Base-by-base conservation (phyloP, 768 basidiomycete species). In the Heimioporus sp. region DNA sequence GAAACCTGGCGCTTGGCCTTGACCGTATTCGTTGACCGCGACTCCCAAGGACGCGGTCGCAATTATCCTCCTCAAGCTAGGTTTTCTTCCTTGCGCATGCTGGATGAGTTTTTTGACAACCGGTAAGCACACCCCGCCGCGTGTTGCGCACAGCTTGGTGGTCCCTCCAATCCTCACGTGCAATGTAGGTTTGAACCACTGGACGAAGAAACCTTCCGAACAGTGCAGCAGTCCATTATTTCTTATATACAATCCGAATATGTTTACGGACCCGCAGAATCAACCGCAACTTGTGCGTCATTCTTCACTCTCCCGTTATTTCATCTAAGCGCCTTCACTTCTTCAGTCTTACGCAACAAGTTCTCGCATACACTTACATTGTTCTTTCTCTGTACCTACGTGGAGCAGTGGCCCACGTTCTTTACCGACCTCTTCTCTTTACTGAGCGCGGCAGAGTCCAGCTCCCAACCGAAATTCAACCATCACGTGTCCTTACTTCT, bases 231-330 rank as follows among this genome's bases (percentile, higher is more conserved):
- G 69, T 81, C 88, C 46, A 71, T 95, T 49, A 72, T 94, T 54
- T 75, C 81, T 21, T 97, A 96, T 65, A 86, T 96, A 52, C 86
- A 87, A 67, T 81, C 86, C 17, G 95, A 97, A 76, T 98, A 90
- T 73, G 80, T 92, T 17, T 79, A 81, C 59, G 95, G 95, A 32
- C 72, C 85, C 31, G 90, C 92, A 41, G 95, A 98, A 73, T 80
- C 82, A 20, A 83, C 79, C 57, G 83, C 90, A 45, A 65, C 86
- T 46, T 97, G 94, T 94, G 65, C 72, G 94, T 78, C 13, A 39
- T 46, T 58, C 36, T n/a, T 51, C 37, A 10, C n/a, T 45, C 34
- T 47, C 10, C 24, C 2, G 4, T 6, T 34, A 31, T 38, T 49
- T 36, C 32, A 4, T 43, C 53, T 62, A 44, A 57, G 30, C 38